Evolutionary conservation across 225 moss, liverwort and hornwort species (phyloP).

Genomic region (Bryoerythrophyllum caledonicum): DNA sequence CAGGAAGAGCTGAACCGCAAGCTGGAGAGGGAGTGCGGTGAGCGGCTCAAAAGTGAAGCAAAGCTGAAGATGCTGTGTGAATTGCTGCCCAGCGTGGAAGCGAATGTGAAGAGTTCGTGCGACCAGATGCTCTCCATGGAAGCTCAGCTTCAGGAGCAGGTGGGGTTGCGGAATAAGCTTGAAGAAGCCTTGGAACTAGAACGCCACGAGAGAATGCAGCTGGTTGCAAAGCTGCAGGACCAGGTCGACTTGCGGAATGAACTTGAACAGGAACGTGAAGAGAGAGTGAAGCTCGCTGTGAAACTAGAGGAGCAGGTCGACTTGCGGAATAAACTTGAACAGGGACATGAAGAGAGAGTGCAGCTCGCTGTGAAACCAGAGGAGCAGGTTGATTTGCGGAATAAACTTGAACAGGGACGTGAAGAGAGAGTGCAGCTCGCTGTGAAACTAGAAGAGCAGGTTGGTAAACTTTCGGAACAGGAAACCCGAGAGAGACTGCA

Average conservation of each 20-base stretch:
- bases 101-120: conserved; percentile 1
- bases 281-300: not conserved
- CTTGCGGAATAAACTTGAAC: conserved; percentile 21
- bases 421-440: too few species aligned
- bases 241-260: conserved; percentile 24
- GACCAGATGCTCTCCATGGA: conserved; percentile 41
- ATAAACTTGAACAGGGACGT: too few species aligned
- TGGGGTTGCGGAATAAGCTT: conserved; percentile 23
- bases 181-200: conserved; percentile 1
- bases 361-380: too few species aligned
- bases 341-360: not conserved
- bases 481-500: not conserved
- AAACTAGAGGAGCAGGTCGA: conserved; percentile 28
- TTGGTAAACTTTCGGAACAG: not conserved
- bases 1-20: conserved; percentile 21
- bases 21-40: conserved; percentile 32
- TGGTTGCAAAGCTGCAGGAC: too few species aligned
- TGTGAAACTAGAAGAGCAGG: too few species aligned
- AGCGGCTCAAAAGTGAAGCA: conserved; percentile 35
- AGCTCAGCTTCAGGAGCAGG: conserved; percentile 42
- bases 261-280: too few species aligned
- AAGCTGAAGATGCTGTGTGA: conserved; percentile 7
- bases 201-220: conserved; percentile 5
- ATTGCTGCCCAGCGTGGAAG: not conserved
- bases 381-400: too few species aligned